A percentile compares a stretch with the other conserved stretches of the same genome.
phyloP scores from a whole-genome alignment of 2,329 filamentous ascomycete species.

The Neurospora sp. region DNA sequence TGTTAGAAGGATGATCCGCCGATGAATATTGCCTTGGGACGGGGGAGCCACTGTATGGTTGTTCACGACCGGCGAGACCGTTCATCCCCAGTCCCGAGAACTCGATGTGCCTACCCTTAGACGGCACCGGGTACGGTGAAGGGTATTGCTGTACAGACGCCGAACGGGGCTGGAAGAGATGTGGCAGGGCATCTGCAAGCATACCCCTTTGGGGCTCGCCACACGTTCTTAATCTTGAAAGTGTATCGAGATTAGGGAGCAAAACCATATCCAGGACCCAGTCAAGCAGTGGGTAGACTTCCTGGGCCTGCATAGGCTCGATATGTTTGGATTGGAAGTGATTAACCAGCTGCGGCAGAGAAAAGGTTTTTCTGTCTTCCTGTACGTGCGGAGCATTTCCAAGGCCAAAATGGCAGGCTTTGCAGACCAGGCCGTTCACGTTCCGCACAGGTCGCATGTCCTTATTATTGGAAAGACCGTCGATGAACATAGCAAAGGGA shows the following conservation, averaged over 20 bases:
- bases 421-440: slow-evolving; percentile 44
- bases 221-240: slow-evolving; percentile 12
- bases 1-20: not conserved
- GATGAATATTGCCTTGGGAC: not conserved
- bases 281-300: slow-evolving; percentile 22
- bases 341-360: slow-evolving; percentile 49
- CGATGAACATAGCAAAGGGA: slow-evolving; percentile 48
- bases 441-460: slow-evolving; percentile 47
- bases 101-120: not conserved
- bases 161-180: slow-evolving; percentile 18
- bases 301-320: slow-evolving; percentile 18
- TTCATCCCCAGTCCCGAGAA: not conserved
- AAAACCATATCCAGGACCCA: slow-evolving; percentile 39
- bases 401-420: slow-evolving; percentile 36
- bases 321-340: slow-evolving; percentile 42
- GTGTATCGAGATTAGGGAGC: slow-evolving; percentile 24
- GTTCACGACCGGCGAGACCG: not conserved
- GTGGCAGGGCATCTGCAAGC: slow-evolving; percentile 29
- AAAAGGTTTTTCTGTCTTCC: slow-evolving; percentile 33
- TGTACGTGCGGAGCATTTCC: slow-evolving; percentile 17
- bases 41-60: not conserved
- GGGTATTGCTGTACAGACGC: not conserved
- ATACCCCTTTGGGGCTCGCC: slow-evolving; percentile 25
- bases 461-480: slow-evolving; percentile 44
- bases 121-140: not conserved